Evolutionary conservation across 306 rosid species (phyloP).

Genomic region (Cercis canadensis): DNA sequence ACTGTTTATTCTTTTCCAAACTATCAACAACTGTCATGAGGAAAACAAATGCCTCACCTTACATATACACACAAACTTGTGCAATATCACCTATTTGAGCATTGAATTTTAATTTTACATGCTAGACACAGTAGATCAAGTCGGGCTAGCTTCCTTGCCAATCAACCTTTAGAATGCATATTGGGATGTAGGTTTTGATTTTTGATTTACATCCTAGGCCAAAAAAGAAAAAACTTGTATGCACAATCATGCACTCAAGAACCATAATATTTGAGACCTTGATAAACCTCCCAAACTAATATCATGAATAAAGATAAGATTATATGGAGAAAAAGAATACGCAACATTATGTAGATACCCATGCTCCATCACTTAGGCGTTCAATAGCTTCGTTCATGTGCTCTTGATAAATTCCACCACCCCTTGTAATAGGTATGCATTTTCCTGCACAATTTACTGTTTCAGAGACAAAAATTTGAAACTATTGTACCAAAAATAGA

Average conservation of each 20-base stretch:
- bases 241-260: too few relatives aligned
- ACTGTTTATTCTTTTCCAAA: too few relatives aligned
- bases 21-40: too few relatives aligned
- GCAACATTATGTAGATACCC: constrained; percentile 64
- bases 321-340: constrained; percentile 7
- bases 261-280: constrained; percentile 18
- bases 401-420: constrained; percentile 89
- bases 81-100: too few relatives aligned
- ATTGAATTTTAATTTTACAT: too few relatives aligned
- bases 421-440: constrained; percentile 93
- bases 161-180: too few relatives aligned
- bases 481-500: constrained; percentile 14
- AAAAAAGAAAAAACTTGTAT: background rate
- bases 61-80: too few relatives aligned
- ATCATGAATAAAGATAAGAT: constrained; percentile 28
- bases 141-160: too few relatives aligned
- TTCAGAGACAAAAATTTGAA: constrained; percentile 28
- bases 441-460: constrained; percentile 60
- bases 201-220: background rate
- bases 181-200: background rate
- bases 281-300: constrained; percentile 24
- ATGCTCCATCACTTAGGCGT: constrained; percentile 71
- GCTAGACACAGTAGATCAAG: too few relatives aligned
- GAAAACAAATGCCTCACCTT: too few relatives aligned
- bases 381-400: constrained; percentile 91